These are phyloP conservation scores for Lentinula boryana DNA, from an alignment of 768 basidiomycete species.

Conservation along the genomic window DNA sequence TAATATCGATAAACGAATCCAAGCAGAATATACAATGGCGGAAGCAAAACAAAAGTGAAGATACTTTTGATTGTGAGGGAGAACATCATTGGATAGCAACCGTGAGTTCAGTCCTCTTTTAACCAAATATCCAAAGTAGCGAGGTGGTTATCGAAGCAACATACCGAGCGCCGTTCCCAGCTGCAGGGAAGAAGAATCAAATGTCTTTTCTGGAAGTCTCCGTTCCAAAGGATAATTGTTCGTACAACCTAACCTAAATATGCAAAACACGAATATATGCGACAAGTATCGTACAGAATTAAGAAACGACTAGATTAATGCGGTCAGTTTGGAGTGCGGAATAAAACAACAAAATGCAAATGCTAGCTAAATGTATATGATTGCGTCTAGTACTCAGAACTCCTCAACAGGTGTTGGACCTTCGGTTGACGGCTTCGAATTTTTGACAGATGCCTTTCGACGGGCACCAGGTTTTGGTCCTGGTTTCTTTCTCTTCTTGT, in stretches of 20 bases:
- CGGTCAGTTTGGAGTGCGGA: not conserved
- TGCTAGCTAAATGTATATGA: not conserved
- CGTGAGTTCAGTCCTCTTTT: not conserved
- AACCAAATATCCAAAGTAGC: not conserved
- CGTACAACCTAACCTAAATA: not conserved
- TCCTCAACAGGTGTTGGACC: slow-evolving; percentile 1
- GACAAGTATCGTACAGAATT: slow-evolving; percentile 5
- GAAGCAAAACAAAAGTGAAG: not conserved
- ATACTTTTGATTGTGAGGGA: not conserved
- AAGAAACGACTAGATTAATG: not conserved
- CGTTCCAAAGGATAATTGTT: not conserved
- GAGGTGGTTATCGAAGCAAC: not conserved
- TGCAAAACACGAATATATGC: not conserved
- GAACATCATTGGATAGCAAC: not conserved
- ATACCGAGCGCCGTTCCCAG: not conserved
- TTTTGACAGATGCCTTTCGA: slow-evolving; percentile 22
- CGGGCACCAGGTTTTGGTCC: slow-evolving; percentile 23
- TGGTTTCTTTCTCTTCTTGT: slow-evolving; percentile 10
- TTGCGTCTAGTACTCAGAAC: not conserved
- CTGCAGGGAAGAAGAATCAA: not conserved
- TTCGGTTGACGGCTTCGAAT: slow-evolving; percentile 2
- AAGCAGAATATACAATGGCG: not conserved
- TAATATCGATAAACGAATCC: not conserved
- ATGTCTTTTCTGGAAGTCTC: not conserved
- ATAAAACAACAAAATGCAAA: not conserved